Percentiles rank a stretch among this genome's conserved stretches.
These are phyloP conservation scores for Aureobasidium sp. DNA, from an alignment of 2,329 filamentous ascomycete species.

Conservation along the genomic window DNA sequence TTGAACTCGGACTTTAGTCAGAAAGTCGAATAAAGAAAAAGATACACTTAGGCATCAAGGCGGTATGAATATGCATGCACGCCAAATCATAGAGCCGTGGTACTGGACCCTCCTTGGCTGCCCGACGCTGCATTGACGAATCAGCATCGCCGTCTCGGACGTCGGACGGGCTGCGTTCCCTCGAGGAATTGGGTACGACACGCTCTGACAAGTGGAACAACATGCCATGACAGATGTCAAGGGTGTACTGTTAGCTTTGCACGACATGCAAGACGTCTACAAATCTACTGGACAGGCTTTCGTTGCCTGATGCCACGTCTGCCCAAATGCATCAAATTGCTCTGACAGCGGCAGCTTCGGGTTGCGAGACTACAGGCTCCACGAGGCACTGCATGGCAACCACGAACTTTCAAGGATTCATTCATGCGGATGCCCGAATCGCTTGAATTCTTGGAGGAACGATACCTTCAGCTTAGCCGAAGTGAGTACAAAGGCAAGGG, in stretches of 20 bases:
- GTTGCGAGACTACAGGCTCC: background rate
- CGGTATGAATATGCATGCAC: slow-evolving; percentile 10
- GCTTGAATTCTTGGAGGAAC: slow-evolving; percentile 1
- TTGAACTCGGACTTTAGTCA: slow-evolving; percentile 1
- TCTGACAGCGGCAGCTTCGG: slow-evolving; percentile 1
- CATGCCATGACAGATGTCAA: slow-evolving; percentile 12
- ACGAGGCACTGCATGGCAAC: slow-evolving; percentile 15
- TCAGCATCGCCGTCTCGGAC: slow-evolving; percentile 5
- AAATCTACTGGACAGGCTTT: background rate
- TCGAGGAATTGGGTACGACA: slow-evolving; percentile 10
- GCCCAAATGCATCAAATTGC: background rate
- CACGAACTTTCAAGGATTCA: slow-evolving; percentile 3
- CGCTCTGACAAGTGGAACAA: background rate
- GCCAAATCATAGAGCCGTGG: slow-evolving; percentile 4
- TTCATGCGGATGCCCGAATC: slow-evolving; percentile 4
- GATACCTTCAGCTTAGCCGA: background rate
- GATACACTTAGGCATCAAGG: slow-evolving; percentile 9
- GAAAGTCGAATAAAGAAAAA: background rate
- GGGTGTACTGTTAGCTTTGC: slow-evolving; percentile 12
- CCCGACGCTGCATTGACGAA: slow-evolving; percentile 14
- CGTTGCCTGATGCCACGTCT: background rate
- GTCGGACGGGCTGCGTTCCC: slow-evolving; percentile 5
- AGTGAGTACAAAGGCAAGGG: slow-evolving; percentile 13
- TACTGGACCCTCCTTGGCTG: slow-evolving; percentile 12
- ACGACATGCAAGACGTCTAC: slow-evolving; percentile 6